Evolutionary conservation across 192 early-diverging fungal species (phyloP).

Genomic region (Dispira simplex): DNA sequence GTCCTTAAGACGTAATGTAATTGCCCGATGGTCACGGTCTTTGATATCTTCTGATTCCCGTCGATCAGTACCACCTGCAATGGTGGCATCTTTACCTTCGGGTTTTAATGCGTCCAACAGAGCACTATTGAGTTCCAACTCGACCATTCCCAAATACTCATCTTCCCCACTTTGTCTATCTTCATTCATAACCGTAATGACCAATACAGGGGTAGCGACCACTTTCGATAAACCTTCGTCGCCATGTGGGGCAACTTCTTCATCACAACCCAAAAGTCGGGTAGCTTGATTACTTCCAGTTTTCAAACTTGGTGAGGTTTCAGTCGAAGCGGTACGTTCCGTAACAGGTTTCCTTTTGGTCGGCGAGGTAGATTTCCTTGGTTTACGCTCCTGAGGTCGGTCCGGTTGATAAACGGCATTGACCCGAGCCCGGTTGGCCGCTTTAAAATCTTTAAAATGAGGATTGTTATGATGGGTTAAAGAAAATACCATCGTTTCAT

Average conservation of each 20-base stretch:
- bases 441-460: not conserved
- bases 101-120: conserved; percentile 4
- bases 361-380: not conserved
- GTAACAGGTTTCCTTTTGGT: not conserved
- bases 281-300: not conserved
- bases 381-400: not conserved
- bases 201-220: not conserved
- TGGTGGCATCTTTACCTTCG: not conserved
- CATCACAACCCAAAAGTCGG: not conserved
- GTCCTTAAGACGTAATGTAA: conserved; percentile 3
- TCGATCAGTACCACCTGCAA: not conserved
- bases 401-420: conserved; percentile 9
- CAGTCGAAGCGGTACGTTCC: not conserved
- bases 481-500: conserved; percentile 9
- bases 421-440: conserved; percentile 1
- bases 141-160: conserved; percentile 7
- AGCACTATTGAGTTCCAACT: conserved; percentile 6
- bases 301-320: not conserved
- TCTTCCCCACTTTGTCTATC: conserved; percentile 2
- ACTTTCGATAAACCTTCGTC: not conserved
- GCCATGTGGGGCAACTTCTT: not conserved
- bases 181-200: conserved; percentile 7
- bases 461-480: conserved; percentile 6
- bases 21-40: not conserved
- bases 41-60: too few relatives aligned